These are phyloP conservation scores for Calonectria crousiana DNA, from an alignment of 2,329 filamentous ascomycete species.

Conservation along the genomic window DNA sequence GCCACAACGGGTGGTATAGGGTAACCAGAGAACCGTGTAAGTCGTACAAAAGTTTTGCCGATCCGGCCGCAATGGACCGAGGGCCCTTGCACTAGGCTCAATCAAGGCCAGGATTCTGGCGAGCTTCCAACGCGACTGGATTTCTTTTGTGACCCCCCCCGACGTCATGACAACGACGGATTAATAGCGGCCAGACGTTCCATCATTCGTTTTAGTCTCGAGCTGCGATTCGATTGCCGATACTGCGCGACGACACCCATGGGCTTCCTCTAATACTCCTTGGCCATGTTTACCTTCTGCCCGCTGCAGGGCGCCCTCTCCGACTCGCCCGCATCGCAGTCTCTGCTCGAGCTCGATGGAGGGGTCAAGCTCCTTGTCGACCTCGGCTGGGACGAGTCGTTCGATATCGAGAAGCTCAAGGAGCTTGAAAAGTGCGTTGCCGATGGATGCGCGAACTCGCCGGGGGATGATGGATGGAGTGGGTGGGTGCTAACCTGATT, in stretches of 20 bases:
- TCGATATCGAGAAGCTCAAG: conserved; percentile 83
- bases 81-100: conserved; percentile 36
- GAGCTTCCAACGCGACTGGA: conserved; percentile 38
- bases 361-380: conserved; percentile 96
- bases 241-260: conserved; percentile 34
- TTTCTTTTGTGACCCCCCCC: conserved; percentile 37
- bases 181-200: conserved; percentile 24
- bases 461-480: not conserved
- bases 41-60: conserved; percentile 40
- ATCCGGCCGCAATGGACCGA: conserved; percentile 17
- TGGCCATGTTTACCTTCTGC: conserved; percentile 93
- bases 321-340: conserved; percentile 88
- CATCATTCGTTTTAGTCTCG: not conserved
- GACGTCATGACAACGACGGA: conserved; percentile 33
- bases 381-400: conserved; percentile 94
- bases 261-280: conserved; percentile 33
- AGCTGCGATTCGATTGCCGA: conserved; percentile 2
- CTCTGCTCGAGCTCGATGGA: conserved; percentile 95
- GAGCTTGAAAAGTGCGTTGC: conserved; percentile 86
- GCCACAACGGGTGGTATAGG: not conserved
- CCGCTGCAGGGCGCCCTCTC: conserved; percentile 92
- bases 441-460: not conserved
- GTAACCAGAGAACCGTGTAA: conserved; percentile 27
- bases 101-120: conserved; percentile 34
- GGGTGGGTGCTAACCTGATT: conserved; percentile 34